These are phyloP conservation scores for Podila verticillata DNA, from an alignment of 192 early-diverging fungal species.

Conservation along the genomic window DNA sequence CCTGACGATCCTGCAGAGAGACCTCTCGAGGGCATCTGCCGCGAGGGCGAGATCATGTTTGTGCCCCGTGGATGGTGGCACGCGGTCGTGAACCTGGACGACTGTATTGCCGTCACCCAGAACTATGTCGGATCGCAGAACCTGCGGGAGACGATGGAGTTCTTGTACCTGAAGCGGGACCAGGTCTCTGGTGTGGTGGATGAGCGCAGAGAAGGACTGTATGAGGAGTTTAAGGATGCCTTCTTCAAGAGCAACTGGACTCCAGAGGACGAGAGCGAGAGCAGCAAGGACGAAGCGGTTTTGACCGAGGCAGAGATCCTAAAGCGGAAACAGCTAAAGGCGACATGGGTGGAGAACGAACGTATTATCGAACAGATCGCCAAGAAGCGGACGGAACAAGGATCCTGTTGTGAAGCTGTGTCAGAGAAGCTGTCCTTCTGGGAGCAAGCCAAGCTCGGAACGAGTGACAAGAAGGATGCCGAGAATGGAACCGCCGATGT, in stretches of 20 bases:
- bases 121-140: conserved; percentile 75
- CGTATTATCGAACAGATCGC: conserved; percentile 21
- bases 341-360: conserved; percentile 29
- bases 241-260: conserved; percentile 45
- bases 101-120: conserved; percentile 76
- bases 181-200: conserved; percentile 49
- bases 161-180: conserved; percentile 46
- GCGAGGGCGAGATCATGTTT: conserved; percentile 75
- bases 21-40: conserved; percentile 70
- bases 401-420: background rate
- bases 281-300: background rate
- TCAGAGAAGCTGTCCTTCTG: conserved; percentile 39
- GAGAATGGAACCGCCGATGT: background rate
- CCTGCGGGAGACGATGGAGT: conserved; percentile 55
- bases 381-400: background rate
- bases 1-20: conserved; percentile 39
- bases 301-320: conserved; percentile 15
- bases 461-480: background rate
- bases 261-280: background rate
- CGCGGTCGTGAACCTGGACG: conserved; percentile 75
- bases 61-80: conserved; percentile 84
- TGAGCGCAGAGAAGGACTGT: conserved; percentile 46
- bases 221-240: conserved; percentile 57
- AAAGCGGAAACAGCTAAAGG: conserved; percentile 16
- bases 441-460: conserved; percentile 43